Evolutionary conservation across 345 rosid genomes (phyloP).

Genomic region (Linum lewisii): DNA sequence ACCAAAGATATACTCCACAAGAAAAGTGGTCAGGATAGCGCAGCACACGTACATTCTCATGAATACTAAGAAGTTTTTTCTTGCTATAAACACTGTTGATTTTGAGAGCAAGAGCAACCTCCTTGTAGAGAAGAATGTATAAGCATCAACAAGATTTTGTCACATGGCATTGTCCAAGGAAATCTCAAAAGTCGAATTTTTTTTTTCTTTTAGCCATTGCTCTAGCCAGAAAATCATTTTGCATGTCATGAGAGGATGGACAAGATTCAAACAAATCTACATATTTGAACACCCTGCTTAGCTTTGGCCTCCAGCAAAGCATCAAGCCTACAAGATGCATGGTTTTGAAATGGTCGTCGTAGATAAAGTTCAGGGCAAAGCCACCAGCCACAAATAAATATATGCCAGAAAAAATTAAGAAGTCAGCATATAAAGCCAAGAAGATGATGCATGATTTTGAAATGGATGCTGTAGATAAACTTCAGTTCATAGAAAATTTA

Average conservation of each 20-base stretch:
- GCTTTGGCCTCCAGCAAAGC: constrained; percentile 90
- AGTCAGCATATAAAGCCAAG: constrained; percentile 20
- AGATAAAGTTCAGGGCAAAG: constrained; percentile 95
- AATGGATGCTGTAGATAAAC: too few species aligned
- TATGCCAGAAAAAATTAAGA: constrained; percentile 42
- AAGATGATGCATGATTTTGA: too few species aligned
- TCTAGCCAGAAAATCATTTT: too few species aligned
- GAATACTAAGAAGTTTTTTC: constrained; percentile 82
- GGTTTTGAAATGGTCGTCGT: constrained; percentile 68
- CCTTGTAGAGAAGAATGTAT: constrained; percentile 91
- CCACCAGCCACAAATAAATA: constrained; percentile 99
- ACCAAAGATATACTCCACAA: constrained; percentile 94
- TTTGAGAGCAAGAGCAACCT: constrained; percentile 96
- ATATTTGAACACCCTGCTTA: constrained; percentile 95
- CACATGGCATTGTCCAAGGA: not conserved
- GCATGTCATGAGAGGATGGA: too few species aligned
- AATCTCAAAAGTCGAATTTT: not conserved
- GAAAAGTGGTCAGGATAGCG: constrained; percentile 97
- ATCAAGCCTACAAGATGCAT: constrained; percentile 79
- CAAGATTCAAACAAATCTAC: not conserved
- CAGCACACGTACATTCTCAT: constrained; percentile 95
- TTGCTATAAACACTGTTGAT: constrained; percentile 96
- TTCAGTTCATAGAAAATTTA: constrained; percentile 7
- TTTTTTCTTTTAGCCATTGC: not conserved
- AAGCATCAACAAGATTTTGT: constrained; percentile 34